phyloP scores from a whole-genome alignment of 768 basidiomycete species.

The Kwoniella shandongensis region DNA sequence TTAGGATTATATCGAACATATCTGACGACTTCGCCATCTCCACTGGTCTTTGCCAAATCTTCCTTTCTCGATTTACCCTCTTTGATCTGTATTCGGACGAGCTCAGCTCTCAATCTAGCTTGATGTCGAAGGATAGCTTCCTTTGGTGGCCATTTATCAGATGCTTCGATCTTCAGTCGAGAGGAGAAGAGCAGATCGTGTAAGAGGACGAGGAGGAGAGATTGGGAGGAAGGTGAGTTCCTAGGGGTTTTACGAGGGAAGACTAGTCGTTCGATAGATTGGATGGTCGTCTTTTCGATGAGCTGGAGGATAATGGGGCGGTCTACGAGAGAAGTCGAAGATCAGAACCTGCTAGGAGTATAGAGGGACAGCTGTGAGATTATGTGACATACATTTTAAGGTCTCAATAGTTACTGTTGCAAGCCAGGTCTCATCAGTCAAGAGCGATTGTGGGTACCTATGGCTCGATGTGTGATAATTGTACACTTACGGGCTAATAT shows the following conservation, averaged over 20 bases:
- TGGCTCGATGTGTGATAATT: no score
- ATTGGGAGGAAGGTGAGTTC: constrained; percentile 58
- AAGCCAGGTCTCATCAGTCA: background rate
- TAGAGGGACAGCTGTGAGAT: background rate
- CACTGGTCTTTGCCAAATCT: constrained; percentile 43
- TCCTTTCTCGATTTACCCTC: constrained; percentile 46
- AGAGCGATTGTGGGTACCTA: no score
- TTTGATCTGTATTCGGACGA: constrained; percentile 58
- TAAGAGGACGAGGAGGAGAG: constrained; percentile 78
- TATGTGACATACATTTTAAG: constrained; percentile 69
- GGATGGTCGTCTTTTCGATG: constrained; percentile 66
- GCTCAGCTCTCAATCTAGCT: constrained; percentile 80
- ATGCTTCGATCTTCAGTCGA: constrained; percentile 75
- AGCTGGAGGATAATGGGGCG: constrained; percentile 72
- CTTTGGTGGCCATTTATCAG: constrained; percentile 80
- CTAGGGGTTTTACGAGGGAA: constrained; percentile 57
- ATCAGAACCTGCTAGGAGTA: background rate
- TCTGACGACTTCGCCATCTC: constrained; percentile 54
- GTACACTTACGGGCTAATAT: constrained; percentile 51
- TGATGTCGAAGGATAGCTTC: constrained; percentile 84
- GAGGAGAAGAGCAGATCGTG: constrained; percentile 82
- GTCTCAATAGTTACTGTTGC: constrained; percentile 78
- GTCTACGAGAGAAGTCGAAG: constrained; percentile 60
- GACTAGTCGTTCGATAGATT: constrained; percentile 72
- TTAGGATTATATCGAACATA: constrained; percentile 54